Evolutionary conservation across 2,329 filamentous ascomycete species (phyloP).

Genomic region (Juglanconis juglandina): DNA sequence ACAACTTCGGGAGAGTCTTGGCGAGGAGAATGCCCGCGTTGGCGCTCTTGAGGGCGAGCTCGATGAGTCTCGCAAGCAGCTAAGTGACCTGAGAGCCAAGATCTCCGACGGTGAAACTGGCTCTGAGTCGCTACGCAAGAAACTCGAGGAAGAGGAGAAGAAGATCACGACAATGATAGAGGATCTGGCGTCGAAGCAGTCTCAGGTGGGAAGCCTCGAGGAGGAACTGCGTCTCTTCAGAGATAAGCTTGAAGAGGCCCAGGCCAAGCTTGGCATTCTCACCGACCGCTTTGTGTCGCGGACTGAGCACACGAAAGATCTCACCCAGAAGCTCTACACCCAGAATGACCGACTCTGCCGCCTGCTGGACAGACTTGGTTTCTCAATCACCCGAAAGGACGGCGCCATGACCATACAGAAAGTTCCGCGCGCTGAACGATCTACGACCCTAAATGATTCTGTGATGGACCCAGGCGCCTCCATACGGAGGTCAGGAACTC

Average conservation of each 20-base stretch:
- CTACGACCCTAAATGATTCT: slow-evolving; percentile 54
- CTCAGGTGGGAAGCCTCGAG: slow-evolving; percentile 71
- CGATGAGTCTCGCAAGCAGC: slow-evolving; percentile 64
- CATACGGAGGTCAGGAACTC: slow-evolving; percentile 50
- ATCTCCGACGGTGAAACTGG: slow-evolving; percentile 82
- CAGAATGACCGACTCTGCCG: slow-evolving; percentile 82
- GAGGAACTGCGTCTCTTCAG: slow-evolving; percentile 69
- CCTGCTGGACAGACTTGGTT: slow-evolving; percentile 83
- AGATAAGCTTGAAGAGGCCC: slow-evolving; percentile 57
- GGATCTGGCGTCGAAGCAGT: slow-evolving; percentile 70
- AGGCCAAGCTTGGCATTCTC: slow-evolving; percentile 49
- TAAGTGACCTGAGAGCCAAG: slow-evolving; percentile 65
- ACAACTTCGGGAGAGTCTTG: slow-evolving; percentile 51
- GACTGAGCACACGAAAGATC: slow-evolving; percentile 70
- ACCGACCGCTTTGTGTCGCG: slow-evolving; percentile 64
- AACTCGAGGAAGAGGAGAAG: slow-evolving; percentile 71
- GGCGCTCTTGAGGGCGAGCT: slow-evolving; percentile 54
- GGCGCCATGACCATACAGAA: slow-evolving; percentile 73
- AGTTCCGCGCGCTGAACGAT: slow-evolving; percentile 58
- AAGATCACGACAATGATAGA: slow-evolving; percentile 66
- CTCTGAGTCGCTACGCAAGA: slow-evolving; percentile 72
- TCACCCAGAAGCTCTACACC: slow-evolving; percentile 77
- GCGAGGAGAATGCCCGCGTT: slow-evolving; percentile 52
- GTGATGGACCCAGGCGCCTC: slow-evolving; percentile 50
- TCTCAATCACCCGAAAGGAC: slow-evolving; percentile 72